Base-by-base conservation (phyloP, 768 basidiomycete genomes). In the Tephrocybe rancida region DNA sequence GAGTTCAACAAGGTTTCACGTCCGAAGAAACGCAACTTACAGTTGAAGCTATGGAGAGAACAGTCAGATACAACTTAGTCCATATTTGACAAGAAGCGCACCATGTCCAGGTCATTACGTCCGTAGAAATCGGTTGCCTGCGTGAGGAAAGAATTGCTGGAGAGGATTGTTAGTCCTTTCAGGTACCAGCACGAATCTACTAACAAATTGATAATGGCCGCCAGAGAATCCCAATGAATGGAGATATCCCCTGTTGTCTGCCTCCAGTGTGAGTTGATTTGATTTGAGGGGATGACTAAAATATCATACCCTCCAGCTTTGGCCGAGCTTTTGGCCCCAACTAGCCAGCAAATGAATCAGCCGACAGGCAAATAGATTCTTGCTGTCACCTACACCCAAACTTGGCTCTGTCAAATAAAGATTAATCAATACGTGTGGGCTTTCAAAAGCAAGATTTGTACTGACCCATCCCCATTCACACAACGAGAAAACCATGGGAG, bases 21-120 rank as follows among this genome's bases (percentile, higher is more conserved):
- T 5, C 21, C 27, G 3, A 8, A 26, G 34, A 6, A 19, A 13
- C 1, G 46, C 8, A 25, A 64, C 69, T 3, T 65, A 82, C 82
- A 85, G 61, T 76, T 85, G 78, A 42, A 84, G 69, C 82, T 83
- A 26, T 21, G 48, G 37, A 50, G n/a, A 13, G 27, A 21, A 29
- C 30, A 19, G 34, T 21, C 11, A 14, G 7, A n/a, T 44, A 9
- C 19, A 8, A 14, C 9, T 13, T 21, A 4, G 19, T 22, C 2
- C 5, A 47, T 4, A 16, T 21, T 2, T 11, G 5, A 24, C 5
- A 21, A 35, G 7, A 27, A n/a, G 16, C 46, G 11, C 49, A 86
- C 84, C 61, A 87, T 87, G 61, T 87, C 85, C 70, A 88, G 70
- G 56, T 88, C 86, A 52, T 87, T 87, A 48, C 79, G 81, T 4